Conservation (phyloP, 176 grass and related monocot species). For the Musa schizocarpa region DNA sequence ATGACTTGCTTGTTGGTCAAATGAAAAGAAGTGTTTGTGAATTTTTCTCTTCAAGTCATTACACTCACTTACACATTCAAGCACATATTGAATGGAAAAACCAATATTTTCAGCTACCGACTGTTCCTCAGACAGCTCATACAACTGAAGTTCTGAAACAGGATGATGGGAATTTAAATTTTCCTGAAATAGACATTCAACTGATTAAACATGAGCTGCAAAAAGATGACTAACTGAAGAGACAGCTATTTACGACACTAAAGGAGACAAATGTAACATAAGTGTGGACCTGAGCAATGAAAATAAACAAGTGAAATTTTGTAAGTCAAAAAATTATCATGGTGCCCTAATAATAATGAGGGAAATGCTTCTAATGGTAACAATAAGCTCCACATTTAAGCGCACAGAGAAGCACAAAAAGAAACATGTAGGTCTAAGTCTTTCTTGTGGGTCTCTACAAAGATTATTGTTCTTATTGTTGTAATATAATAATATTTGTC, state of each 20-base stretch:
- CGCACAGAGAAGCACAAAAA: too few relatives aligned
- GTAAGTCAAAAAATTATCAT: too few relatives aligned
- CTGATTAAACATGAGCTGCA: background rate
- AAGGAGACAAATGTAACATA: background rate
- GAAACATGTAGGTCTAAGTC: too few relatives aligned
- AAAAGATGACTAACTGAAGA: background rate
- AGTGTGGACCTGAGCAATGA: background rate
- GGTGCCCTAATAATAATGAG: too few relatives aligned
- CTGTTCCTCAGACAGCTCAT: slow-evolving; percentile 39
- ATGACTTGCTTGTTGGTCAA: slow-evolving; percentile 51
- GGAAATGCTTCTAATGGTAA: too few relatives aligned
- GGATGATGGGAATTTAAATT: slow-evolving; percentile 29
- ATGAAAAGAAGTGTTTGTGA: slow-evolving; percentile 53
- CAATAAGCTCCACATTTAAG: too few relatives aligned
- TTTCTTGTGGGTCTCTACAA: too few relatives aligned
- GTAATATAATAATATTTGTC: too few relatives aligned
- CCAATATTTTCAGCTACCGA: slow-evolving; percentile 50
- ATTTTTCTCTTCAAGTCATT: slow-evolving; percentile 63
- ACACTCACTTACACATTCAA: slow-evolving; percentile 53
- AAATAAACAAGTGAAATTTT: background rate
- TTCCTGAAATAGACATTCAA: slow-evolving; percentile 42
- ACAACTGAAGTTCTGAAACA: slow-evolving; percentile 32
- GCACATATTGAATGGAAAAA: slow-evolving; percentile 34
- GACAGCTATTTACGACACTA: background rate
- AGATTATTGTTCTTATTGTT: too few relatives aligned